Evolutionary conservation across 495 filamentous ascomycete genomes (phyloP).

Genomic region (Aspergillus egyptiacus): DNA sequence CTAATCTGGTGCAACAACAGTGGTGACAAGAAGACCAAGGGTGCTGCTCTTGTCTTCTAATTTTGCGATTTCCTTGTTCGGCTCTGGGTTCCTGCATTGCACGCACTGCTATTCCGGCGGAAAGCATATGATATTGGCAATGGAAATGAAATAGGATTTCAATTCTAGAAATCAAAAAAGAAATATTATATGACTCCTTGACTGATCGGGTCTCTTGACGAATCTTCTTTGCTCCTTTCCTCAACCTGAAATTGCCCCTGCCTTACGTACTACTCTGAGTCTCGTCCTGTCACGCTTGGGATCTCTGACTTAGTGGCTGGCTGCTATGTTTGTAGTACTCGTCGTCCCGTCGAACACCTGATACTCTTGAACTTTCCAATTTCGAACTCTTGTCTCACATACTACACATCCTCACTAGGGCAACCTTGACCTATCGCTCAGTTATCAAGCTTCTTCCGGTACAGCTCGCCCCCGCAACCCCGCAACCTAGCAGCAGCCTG

Average conservation of each 20-base stretch:
- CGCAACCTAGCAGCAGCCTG: constrained; percentile 80
- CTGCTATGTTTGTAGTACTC: no score
- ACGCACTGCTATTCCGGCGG: constrained; percentile 34
- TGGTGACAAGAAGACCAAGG: constrained; percentile 99
- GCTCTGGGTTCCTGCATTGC: constrained; percentile 46
- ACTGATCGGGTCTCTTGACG: constrained; percentile 33
- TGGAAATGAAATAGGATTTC: constrained; percentile 48
- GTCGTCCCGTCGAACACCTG: no score
- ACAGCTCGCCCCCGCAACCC: constrained; percentile 71
- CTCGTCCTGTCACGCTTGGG: no score
- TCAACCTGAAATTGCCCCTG: no score
- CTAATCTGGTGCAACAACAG: constrained; percentile 49
- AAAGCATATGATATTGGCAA: constrained; percentile 44
- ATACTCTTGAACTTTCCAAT: no score
- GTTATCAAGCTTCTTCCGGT: constrained; percentile 57
- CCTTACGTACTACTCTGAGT: no score
- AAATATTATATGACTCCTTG: constrained; percentile 40
- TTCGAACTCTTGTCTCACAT: not conserved
- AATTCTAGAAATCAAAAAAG: constrained; percentile 39
- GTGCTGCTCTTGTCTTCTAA: constrained; percentile 98
- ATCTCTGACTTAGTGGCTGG: no score
- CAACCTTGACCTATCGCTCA: not conserved
- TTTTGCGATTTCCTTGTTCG: constrained; percentile 44
- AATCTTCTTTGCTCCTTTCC: constrained; percentile 7
- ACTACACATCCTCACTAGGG: constrained; percentile 4